phyloP scores from a whole-genome alignment of 768 basidiomycete species.

The Mycena chlorophos region DNA sequence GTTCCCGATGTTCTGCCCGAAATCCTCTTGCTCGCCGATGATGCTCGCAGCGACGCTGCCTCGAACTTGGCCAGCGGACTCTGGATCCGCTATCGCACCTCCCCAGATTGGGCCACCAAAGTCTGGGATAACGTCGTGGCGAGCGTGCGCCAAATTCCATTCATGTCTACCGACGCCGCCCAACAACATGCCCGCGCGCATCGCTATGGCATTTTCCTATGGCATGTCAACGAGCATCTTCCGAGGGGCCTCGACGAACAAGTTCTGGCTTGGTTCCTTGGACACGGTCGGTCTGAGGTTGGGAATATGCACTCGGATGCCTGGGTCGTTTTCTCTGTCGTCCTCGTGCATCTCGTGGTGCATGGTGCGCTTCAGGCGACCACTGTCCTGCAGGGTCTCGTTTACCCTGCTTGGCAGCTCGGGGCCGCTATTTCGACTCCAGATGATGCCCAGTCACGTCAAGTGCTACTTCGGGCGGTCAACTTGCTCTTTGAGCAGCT shows the following conservation, averaged over 20 bases:
- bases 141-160: constrained; percentile 67
- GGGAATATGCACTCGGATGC: constrained; percentile 56
- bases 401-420: constrained; percentile 77
- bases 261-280: constrained; percentile 71
- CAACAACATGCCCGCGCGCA: constrained; percentile 55
- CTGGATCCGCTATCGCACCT: constrained; percentile 81
- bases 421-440: constrained; percentile 42
- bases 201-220: constrained; percentile 69
- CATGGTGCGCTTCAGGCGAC: constrained; percentile 71
- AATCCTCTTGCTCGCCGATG: constrained; percentile 63
- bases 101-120: constrained; percentile 75
- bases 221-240: constrained; percentile 76
- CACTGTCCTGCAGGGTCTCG: constrained; percentile 68
- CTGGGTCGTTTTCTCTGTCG: constrained; percentile 66
- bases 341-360: constrained; percentile 63
- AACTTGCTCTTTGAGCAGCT: constrained; percentile 63
- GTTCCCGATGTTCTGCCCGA: constrained; percentile 58
- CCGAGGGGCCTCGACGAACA: constrained; percentile 69
- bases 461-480: constrained; percentile 59
- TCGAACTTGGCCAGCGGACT: constrained; percentile 72
- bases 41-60: constrained; percentile 59
- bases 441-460: constrained; percentile 42
- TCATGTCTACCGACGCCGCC: constrained; percentile 48
- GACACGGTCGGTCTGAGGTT: constrained; percentile 65
- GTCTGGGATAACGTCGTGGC: constrained; percentile 84